These are phyloP conservation scores for Pestalotiopsis sp. DNA, from an alignment of 2,329 filamentous ascomycete genomes.

Conservation along the genomic window DNA sequence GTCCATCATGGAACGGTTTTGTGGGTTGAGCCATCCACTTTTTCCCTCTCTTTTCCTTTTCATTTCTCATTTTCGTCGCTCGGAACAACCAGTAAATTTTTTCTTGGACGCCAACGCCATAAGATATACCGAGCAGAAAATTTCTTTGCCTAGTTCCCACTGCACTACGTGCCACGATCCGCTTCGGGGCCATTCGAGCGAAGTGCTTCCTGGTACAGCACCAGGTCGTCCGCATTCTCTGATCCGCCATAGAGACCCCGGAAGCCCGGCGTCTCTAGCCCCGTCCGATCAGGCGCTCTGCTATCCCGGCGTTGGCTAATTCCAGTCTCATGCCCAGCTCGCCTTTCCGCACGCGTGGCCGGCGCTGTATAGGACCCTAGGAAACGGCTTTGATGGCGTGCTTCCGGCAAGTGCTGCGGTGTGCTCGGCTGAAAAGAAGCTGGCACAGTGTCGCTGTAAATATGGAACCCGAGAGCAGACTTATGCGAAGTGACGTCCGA, in stretches of 20 bases:
- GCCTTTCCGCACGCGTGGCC: slow-evolving; percentile 19
- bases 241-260: slow-evolving; percentile 49
- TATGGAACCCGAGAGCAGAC: slow-evolving; percentile 31
- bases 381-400: slow-evolving; percentile 47
- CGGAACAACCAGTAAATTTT: neutral
- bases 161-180: neutral
- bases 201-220: slow-evolving; percentile 29
- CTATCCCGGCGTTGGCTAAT: slow-evolving; percentile 17
- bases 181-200: slow-evolving; percentile 24
- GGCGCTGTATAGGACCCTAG: slow-evolving; percentile 49
- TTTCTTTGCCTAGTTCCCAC: neutral
- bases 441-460: slow-evolving; percentile 52
- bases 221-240: slow-evolving; percentile 50
- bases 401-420: slow-evolving; percentile 51
- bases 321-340: slow-evolving; percentile 16
- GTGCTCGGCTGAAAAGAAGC: slow-evolving; percentile 52
- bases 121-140: slow-evolving; percentile 1
- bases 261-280: slow-evolving; percentile 46
- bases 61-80: neutral
- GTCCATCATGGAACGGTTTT: neutral
- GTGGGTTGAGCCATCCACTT: neutral
- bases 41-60: neutral
- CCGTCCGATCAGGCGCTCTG: slow-evolving; percentile 37
- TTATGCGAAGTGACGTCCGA: slow-evolving; percentile 14
- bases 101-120: neutral